phyloP scores from a whole-genome alignment of 148 eudicot species.

The Tetragonia tetragonoides region DNA sequence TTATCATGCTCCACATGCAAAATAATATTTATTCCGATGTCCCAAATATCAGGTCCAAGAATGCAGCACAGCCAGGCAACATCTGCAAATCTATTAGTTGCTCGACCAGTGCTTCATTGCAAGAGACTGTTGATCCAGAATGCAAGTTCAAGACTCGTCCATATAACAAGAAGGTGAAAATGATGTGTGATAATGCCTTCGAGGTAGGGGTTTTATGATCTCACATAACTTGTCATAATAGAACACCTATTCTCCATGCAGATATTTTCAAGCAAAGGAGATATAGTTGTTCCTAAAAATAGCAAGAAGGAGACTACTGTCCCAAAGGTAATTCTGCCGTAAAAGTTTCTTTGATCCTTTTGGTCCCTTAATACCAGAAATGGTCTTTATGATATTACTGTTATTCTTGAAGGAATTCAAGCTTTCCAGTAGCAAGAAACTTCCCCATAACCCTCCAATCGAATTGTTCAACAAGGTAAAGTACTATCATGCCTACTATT shows the following conservation, averaged over 20 bases:
- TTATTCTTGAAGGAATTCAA: constrained; percentile 42
- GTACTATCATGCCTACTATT: constrained; percentile 1
- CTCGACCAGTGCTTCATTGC: constrained; percentile 30
- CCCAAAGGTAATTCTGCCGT: constrained; percentile 22
- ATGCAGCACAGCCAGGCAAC: constrained; percentile 32
- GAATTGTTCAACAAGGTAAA: constrained; percentile 64
- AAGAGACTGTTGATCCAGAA: constrained; percentile 25
- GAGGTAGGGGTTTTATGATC: not conserved
- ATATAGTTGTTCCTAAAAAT: constrained; percentile 20
- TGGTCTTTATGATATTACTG: not conserved
- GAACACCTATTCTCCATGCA: constrained; percentile 17
- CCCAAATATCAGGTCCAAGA: constrained; percentile 49
- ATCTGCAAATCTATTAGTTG: constrained; percentile 25
- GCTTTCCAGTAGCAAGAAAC: constrained; percentile 27
- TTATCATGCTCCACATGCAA: too few relatives aligned
- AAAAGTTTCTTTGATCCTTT: not conserved
- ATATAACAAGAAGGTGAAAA: constrained; percentile 38
- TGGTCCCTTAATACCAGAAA: not conserved
- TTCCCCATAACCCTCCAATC: constrained; percentile 37
- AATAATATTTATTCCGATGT: not conserved
- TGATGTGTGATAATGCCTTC: not conserved
- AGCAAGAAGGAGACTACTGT: constrained; percentile 23
- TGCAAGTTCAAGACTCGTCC: constrained; percentile 29
- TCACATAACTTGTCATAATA: not conserved
- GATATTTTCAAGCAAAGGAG: constrained; percentile 28